These are phyloP conservation scores for Phytophthora uliginosa DNA, from an alignment of 352 stramenopile genomes.

Conservation along the genomic window DNA sequence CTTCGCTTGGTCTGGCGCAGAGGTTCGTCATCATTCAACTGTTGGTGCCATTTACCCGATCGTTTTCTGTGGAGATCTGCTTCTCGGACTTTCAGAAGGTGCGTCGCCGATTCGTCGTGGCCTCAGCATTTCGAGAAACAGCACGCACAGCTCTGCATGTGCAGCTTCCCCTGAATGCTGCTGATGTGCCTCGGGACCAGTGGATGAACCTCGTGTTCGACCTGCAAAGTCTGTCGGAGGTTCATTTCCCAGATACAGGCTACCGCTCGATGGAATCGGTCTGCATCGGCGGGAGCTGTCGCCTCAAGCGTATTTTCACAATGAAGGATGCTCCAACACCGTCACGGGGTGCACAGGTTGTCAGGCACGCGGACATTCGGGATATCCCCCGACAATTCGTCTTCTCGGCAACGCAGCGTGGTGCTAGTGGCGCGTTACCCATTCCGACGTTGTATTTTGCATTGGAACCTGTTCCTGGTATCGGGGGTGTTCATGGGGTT, in stretches of 20 bases:
- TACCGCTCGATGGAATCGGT: conserved; percentile 87
- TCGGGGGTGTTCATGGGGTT: conserved; percentile 11
- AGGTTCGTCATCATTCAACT: conserved; percentile 82
- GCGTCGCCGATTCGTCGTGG: conserved; percentile 76
- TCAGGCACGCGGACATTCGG: conserved; percentile 39
- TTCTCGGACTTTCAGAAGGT: conserved; percentile 83
- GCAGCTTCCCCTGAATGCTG: conserved; percentile 66
- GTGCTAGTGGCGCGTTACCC: conserved; percentile 17
- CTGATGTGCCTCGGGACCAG: conserved; percentile 59
- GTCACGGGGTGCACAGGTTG: conserved; percentile 18
- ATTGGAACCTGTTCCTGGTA: conserved; percentile 1
- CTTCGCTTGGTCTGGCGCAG: conserved; percentile 70
- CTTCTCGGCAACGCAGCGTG: conserved; percentile 46
- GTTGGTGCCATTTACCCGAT: conserved; percentile 64
- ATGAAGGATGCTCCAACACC: conserved; percentile 82
- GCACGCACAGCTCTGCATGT: conserved; percentile 65
- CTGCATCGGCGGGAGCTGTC: conserved; percentile 75
- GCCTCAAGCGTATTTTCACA: conserved; percentile 87
- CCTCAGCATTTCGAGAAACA: conserved; percentile 84
- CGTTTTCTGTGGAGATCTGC: conserved; percentile 84
- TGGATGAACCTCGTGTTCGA: conserved; percentile 89
- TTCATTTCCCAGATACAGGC: conserved; percentile 58
- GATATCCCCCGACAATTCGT: conserved; percentile 80
- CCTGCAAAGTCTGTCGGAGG: conserved; percentile 67
- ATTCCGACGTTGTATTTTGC: conserved; percentile 74